These are phyloP conservation scores for Excoecaria agallocha DNA, from an alignment of 345 rosid genomes.

Conservation along the genomic window DNA sequence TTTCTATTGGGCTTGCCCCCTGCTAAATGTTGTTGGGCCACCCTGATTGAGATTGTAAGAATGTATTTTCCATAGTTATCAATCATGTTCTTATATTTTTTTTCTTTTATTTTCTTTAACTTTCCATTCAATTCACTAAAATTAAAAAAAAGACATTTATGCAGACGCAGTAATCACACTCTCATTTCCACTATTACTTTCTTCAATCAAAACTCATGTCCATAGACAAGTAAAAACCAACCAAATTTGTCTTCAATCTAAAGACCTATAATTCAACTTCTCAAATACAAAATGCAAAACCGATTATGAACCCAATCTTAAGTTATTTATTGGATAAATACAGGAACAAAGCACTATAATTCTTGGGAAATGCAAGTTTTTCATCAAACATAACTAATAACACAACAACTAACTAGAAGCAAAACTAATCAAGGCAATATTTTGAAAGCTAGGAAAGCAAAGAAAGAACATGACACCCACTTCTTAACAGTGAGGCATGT, in stretches of 20 bases:
- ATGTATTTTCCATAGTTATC: no score
- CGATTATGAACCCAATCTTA: conserved; percentile 16
- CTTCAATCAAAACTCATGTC: conserved; percentile 46
- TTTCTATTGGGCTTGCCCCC: no score
- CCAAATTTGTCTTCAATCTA: conserved; percentile 16
- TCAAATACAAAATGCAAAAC: conserved; percentile 18
- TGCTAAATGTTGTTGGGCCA: no score
- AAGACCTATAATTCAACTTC: conserved; percentile 8
- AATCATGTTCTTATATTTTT: no score
- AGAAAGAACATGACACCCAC: neutral
- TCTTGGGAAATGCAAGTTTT: conserved; percentile 20
- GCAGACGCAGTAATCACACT: no score
- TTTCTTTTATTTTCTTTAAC: no score
- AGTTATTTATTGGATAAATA: no score
- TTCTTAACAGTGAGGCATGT: neutral
- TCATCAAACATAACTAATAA: neutral
- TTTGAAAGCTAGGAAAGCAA: conserved; percentile 5
- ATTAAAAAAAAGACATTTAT: no score
- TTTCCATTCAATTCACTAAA: no score
- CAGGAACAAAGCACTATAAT: conserved; percentile 5
- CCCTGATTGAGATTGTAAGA: no score
- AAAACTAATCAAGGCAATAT: conserved; percentile 13
- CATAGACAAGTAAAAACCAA: conserved; percentile 11
- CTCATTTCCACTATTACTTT: conserved; percentile 41
- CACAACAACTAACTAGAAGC: conserved; percentile 16